Conservation (phyloP, 2,329 filamentous ascomycete species). For the Spiromastix sp. region DNA sequence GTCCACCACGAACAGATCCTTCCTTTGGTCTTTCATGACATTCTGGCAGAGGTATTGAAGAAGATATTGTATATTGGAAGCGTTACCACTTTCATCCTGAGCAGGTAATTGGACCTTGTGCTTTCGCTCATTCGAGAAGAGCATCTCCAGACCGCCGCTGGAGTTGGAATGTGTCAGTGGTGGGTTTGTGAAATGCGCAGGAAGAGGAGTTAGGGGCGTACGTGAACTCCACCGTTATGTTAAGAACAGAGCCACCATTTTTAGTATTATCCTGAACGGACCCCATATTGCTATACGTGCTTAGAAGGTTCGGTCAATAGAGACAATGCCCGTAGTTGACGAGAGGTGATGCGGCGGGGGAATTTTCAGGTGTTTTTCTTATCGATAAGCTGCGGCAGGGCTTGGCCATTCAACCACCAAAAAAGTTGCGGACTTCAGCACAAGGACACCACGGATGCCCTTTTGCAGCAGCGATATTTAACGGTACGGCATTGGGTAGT, state of each 20-base stretch:
- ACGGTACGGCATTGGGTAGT: too few species aligned
- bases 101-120: slow-evolving; percentile 61
- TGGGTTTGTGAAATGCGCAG: slow-evolving; percentile 10
- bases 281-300: background rate
- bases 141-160: slow-evolving; percentile 86
- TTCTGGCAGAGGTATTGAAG: slow-evolving; percentile 70
- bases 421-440: too few species aligned
- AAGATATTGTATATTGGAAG: slow-evolving; percentile 62
- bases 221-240: slow-evolving; percentile 67
- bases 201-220: slow-evolving; percentile 25
- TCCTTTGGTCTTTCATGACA: slow-evolving; percentile 73
- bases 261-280: background rate
- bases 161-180: slow-evolving; percentile 1
- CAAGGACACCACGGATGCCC: too few species aligned
- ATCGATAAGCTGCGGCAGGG: slow-evolving; percentile 34
- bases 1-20: slow-evolving; percentile 83
- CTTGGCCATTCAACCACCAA: too few species aligned
- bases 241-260: slow-evolving; percentile 22
- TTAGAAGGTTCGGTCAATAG: too few species aligned
- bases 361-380: slow-evolving; percentile 15
- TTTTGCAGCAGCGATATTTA: too few species aligned
- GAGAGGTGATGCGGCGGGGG: background rate
- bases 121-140: slow-evolving; percentile 74
- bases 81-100: slow-evolving; percentile 47
- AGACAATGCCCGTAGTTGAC: too few species aligned